Evolutionary conservation across 2,329 filamentous ascomycete species (phyloP), one percentile per base, ranked within the genome.

Genomic region (Clarireedia hainanense): DNA sequence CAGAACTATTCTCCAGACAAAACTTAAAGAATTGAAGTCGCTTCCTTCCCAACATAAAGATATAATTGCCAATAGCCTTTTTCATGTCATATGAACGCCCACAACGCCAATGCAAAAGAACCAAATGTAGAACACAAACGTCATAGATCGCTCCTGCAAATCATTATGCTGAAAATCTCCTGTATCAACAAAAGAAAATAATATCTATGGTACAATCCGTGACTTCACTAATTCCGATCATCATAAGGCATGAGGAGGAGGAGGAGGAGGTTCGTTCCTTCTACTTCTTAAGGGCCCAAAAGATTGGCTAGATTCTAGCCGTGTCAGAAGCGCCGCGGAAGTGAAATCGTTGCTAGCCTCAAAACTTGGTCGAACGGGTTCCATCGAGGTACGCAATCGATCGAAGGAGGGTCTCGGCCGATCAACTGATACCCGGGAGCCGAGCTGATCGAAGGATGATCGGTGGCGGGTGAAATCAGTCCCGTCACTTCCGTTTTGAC

Each of bases 281-380:
- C 63, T 64, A 53, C 62, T 68, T 56, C 47, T 57, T 24, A 61
- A 46, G 17, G 62, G 65, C 5, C 59, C 63, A 56, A 65, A 58
- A 7, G 65, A 66, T 46, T 83, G 80, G 50, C 78, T 82, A 24
- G 88, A 91, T 74, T 96, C 94, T 62, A 96, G 83, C 60, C 91
- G 81, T 48, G 85, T 86, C 62, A 99, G 74, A 68, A 92, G 84
- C 39, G 90, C 90, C 14, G 91, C 91, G 27, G 88, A 91, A 0
- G 92, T 96, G 67, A 96, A 96, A 66, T 97, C 94, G 65, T 84
- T 88, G 70, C 86, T 94, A 39, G 83, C 84, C 72, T 96, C 92
- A 69, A 90, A 96, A 70, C 88, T 92, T 10, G 87, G 80, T 63
- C 91, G 80, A 17, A 89, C 82, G 26, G 86, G 84, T 67, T 97